phyloP scores from a whole-genome alignment of 202 grass and related monocot genomes.

The Panicum hallii region DNA sequence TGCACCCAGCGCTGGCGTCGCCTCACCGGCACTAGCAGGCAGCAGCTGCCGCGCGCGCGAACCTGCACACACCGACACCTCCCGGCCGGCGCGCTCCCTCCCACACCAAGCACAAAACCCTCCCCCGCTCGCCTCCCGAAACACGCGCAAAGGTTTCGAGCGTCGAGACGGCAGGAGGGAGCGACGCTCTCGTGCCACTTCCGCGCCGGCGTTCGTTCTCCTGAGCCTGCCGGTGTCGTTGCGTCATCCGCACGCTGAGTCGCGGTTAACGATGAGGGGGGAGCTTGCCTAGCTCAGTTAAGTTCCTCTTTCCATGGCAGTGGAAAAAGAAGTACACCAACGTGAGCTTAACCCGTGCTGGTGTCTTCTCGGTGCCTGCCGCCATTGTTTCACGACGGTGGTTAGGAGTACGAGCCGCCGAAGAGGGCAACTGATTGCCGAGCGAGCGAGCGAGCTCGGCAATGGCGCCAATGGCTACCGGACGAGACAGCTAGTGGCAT shows the following conservation, averaged over 20 bases:
- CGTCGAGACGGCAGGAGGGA: slow-evolving; percentile 12
- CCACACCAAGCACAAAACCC: not conserved
- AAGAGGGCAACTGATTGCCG: slow-evolving; percentile 38
- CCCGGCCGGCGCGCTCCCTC: not conserved
- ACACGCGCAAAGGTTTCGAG: slow-evolving; percentile 24
- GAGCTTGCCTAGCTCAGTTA: slow-evolving; percentile 4
- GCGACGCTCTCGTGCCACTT: not conserved
- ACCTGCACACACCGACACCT: slow-evolving; percentile 25
- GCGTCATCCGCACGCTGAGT: slow-evolving; percentile 44
- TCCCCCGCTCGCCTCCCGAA: not conserved
- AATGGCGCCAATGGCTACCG: slow-evolving; percentile 41
- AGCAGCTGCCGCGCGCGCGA: too few relatives aligned
- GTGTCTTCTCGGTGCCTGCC: not conserved
- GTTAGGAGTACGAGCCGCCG: slow-evolving; percentile 31
- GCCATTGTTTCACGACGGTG: slow-evolving; percentile 20
- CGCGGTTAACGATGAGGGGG: slow-evolving; percentile 34
- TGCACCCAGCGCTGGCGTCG: slow-evolving; percentile 29
- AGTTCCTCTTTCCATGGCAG: slow-evolving; percentile 9
- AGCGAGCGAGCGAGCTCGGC: not conserved
- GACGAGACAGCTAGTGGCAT: slow-evolving; percentile 30
- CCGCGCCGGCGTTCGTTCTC: not conserved
- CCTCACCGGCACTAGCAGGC: slow-evolving; percentile 44
- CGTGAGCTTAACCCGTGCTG: not conserved
- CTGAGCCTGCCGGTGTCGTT: not conserved
- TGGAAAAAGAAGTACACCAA: not conserved